Evolutionary conservation across 1,284 basidiomycete genomes (phyloP), one percentile per base, ranked within the genome.

Genomic region (Fomitopsis betulina): DNA sequence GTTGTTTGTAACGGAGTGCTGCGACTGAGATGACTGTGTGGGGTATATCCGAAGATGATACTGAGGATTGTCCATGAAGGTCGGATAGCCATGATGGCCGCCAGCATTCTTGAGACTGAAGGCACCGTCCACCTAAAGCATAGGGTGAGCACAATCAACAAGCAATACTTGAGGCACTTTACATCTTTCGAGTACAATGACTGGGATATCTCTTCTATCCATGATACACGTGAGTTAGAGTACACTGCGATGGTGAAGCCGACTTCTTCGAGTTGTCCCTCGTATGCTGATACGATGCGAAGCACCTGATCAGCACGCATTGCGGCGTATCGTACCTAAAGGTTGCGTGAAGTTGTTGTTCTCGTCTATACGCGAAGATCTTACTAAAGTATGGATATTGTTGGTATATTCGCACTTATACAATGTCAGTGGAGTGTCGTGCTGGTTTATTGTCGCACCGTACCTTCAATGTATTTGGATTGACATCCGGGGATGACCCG

Each of bases 11-110:
- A 59, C 62, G 2, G 21, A 33, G 3, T 23, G 19, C 15, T 8
- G 21, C 17, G 37, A 23, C 5, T 40, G n/a, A 10, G 8, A 10
- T 15, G 38, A 35, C 19, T 13, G 23, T 9, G 15, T 37, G 0
- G 81, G 72, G 56, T 78, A 73, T 13, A 96, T 73, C 2, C 71
- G 77, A 4, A 98, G 73, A 52, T 80, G 78, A 70, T 91, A 98
- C 69, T 98, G 94, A 0, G 96, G 96, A 68, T 98, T 98, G 58
- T 83, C 74, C 84, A 96, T 89, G 73, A 93, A 97, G 0, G 89
- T 87, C 0, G 92, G 82, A 63, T 86, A 79, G 0, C 83, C 83
- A 51, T 86, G 82, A 67, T 95, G 95, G 0, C 96, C 96, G 0
- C 96, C 96, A 0, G 92, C 84, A 10, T 84, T 91, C 61, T 86